A percentile compares a stretch with the other conserved stretches of the same genome.
Evolutionary conservation across 495 filamentous ascomycete genomes (phyloP).

Genomic region (Staphylotrichum longicolle): DNA sequence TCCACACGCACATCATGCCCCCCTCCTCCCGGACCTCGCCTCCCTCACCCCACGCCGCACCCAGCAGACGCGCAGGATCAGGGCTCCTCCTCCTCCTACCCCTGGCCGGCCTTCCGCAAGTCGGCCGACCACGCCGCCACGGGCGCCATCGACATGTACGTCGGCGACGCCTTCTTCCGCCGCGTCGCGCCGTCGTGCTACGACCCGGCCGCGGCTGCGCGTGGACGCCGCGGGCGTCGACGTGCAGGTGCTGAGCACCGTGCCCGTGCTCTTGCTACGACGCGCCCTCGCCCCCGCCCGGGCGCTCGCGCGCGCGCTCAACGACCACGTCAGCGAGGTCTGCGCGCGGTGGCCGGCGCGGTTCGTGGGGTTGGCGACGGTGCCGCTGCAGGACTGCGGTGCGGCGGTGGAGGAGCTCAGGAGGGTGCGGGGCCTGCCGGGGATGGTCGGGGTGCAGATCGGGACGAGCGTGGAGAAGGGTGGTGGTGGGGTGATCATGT

Average conservation of each 20-base stretch:
- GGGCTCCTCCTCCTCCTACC: slow-evolving; percentile 12
- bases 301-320: slow-evolving; percentile 26
- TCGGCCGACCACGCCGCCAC: slow-evolving; percentile 3
- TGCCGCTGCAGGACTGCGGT: slow-evolving; percentile 50
- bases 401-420: slow-evolving; percentile 64
- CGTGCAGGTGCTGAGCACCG: slow-evolving; percentile 34
- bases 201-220: slow-evolving; percentile 21
- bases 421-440: slow-evolving; percentile 15
- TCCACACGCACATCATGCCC: slow-evolving; percentile 38
- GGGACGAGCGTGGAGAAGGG: slow-evolving; percentile 22
- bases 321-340: slow-evolving; percentile 26
- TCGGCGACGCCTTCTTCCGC: slow-evolving; percentile 30
- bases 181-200: slow-evolving; percentile 30
- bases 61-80: slow-evolving; percentile 4
- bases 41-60: slow-evolving; percentile 14
- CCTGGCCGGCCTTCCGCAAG: slow-evolving; percentile 30
- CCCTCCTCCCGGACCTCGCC: slow-evolving; percentile 25
- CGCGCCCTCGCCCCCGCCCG: slow-evolving; percentile 21
- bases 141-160: slow-evolving; percentile 32
- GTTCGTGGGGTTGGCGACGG: slow-evolving; percentile 29
- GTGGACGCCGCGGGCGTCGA: slow-evolving; percentile 34
- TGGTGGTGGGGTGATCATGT: slow-evolving; percentile 17
- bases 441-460: slow-evolving; percentile 30
- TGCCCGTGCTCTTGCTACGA: slow-evolving; percentile 35
- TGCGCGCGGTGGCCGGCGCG: slow-evolving; percentile 12